Percentiles rank a stretch among this genome's conserved stretches.
Evolutionary conservation across 1,284 basidiomycete genomes (phyloP).

Genomic region (Earliella scabrosa): DNA sequence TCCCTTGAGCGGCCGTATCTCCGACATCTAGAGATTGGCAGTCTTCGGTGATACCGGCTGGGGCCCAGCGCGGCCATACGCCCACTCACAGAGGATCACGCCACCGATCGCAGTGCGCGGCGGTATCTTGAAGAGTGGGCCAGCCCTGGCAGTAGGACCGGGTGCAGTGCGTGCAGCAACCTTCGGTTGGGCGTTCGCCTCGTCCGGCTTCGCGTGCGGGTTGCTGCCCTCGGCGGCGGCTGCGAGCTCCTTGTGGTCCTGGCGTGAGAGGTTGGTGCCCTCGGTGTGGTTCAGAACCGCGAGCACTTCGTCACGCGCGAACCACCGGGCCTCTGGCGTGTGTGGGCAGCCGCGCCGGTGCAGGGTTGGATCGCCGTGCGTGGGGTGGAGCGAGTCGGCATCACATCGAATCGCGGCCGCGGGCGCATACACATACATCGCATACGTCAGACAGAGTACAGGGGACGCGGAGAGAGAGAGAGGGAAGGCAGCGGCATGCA

Average conservation of each 20-base stretch:
- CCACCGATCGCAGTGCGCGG: constrained; percentile 74
- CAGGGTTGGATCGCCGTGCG: not conserved
- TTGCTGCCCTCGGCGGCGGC: constrained; percentile 30
- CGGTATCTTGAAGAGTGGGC: constrained; percentile 64
- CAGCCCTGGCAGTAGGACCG: constrained; percentile 33
- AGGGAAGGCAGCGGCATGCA: not conserved
- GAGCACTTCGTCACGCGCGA: constrained; percentile 75
- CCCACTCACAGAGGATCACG: constrained; percentile 72
- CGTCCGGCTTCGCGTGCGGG: constrained; percentile 20
- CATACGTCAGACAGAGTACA: not conserved
- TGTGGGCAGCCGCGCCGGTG: not conserved
- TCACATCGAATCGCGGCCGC: too few relatives aligned
- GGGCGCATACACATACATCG: too few relatives aligned
- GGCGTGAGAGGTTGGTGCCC: constrained; percentile 55
- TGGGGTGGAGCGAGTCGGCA: not conserved
- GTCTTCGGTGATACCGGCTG: constrained; percentile 19
- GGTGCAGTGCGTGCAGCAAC: constrained; percentile 6
- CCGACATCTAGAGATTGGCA: constrained; percentile 7
- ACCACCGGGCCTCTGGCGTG: constrained; percentile 91
- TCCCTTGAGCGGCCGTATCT: not conserved
- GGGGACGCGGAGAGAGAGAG: too few relatives aligned
- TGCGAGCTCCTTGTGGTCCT: constrained; percentile 66
- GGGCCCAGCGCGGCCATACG: constrained; percentile 41
- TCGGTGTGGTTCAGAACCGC: constrained; percentile 60
- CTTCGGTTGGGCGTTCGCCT: constrained; percentile 18